Base-by-base conservation (phyloP, 169 alveolate species). In the Plasmodium malariae region DNA sequence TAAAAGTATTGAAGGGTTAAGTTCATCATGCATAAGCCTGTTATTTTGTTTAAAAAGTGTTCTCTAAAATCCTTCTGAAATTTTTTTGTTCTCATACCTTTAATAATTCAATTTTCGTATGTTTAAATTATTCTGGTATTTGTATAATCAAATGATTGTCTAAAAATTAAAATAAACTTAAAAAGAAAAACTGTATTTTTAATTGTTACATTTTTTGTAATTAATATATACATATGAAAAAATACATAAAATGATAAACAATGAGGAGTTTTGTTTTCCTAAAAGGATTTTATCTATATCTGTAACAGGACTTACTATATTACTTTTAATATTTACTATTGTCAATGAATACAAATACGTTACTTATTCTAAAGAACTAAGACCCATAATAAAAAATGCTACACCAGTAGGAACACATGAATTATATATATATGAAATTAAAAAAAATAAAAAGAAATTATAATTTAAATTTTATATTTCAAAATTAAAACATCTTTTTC, bases 361-460 rank as follows among this genome's bases (percentile, higher is more conserved):
- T 17, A 80, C 83, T 36, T 80, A 80, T 43, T 80, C 90, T 37
- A 80, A 80, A 80, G 90, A 80, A 67, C 67, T 80, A 49, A 80
- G 80, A 26, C 90, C 90, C 14, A 80, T 80, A 80, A 80, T 80
- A 80, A 80, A 80, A 57, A 80, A 67, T 59, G 90, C 90, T 28
- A 80, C 67, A 48, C 78, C 83, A 69, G 90, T 80, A 80, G 28
- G 90, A 49, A 36, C 36, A 49, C 30, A 49, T 30, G 21, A 1
- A 74, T 59, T 59, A 14, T 28, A 28, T 21, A 45, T n/a, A 62
- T 21, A 55, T 54, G 9, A 71, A 24, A 28, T 43, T 34, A 36
- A 40, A 26, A 26, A 71, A 26, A 6, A 0, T 21, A 21, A 74
- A 34, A 43, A 55, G 36, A 34, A 59, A 26, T 40, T 48, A 24